These are phyloP conservation scores for Lactifluus piperatus DNA, from an alignment of 768 basidiomycete species.

Conservation along the genomic window DNA sequence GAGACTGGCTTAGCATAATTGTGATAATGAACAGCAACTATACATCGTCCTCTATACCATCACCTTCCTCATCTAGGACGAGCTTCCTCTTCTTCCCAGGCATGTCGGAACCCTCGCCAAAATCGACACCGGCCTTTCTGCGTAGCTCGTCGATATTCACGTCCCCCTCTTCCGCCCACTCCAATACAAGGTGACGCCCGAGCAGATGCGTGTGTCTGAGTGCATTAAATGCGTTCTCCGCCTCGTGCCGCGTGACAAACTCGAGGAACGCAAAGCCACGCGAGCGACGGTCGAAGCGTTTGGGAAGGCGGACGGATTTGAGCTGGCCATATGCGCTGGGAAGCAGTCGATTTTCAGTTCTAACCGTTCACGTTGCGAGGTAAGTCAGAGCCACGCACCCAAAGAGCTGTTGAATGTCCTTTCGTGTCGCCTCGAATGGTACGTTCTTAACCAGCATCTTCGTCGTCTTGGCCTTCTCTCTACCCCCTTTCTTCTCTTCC, in stretches of 20 bases:
- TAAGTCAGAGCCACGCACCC: constrained; percentile 41
- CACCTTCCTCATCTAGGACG: constrained; percentile 38
- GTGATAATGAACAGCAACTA: not conserved
- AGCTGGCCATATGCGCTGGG: constrained; percentile 80
- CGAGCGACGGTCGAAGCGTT: constrained; percentile 80
- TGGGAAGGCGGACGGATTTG: constrained; percentile 90
- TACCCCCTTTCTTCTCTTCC: constrained; percentile 31
- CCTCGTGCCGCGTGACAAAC: constrained; percentile 83
- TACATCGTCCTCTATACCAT: constrained; percentile 27
- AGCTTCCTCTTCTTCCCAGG: constrained; percentile 74
- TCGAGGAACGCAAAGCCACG: constrained; percentile 97
- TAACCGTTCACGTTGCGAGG: not conserved
- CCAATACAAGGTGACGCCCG: constrained; percentile 87
- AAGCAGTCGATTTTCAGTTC: not conserved
- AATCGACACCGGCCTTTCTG: constrained; percentile 73
- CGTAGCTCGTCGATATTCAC: constrained; percentile 69
- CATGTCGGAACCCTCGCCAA: constrained; percentile 55
- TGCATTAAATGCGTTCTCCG: constrained; percentile 78
- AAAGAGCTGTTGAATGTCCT: constrained; percentile 85
- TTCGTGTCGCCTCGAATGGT: constrained; percentile 92
- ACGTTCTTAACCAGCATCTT: constrained; percentile 99
- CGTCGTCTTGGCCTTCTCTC: constrained; percentile 48
- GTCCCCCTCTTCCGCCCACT: constrained; percentile 81
- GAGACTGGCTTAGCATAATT: not conserved
- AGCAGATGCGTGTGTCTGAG: constrained; percentile 93